These are phyloP conservation scores for Suillus luteus DNA, from an alignment of 768 basidiomycete species.

Conservation along the genomic window DNA sequence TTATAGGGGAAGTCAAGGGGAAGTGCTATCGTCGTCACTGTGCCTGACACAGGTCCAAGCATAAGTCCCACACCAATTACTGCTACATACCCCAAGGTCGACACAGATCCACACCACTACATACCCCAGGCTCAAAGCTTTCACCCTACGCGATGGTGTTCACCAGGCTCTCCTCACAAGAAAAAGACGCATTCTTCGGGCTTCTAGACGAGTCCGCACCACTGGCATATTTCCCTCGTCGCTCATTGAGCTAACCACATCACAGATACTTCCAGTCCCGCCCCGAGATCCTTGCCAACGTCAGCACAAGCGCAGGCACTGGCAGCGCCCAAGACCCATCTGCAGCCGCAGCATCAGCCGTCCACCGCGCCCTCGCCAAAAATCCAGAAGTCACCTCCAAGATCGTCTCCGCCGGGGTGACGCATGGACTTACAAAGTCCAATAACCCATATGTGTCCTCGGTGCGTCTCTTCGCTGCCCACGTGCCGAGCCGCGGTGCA, in stretches of 20 bases:
- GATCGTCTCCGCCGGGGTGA: constrained; percentile 44
- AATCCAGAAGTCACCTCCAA: constrained; percentile 44
- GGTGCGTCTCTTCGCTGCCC: constrained; percentile 29
- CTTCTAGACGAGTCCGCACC: constrained; percentile 71
- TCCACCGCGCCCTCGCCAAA: constrained; percentile 45
- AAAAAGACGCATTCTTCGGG: constrained; percentile 82
- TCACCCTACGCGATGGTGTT: constrained; percentile 60
- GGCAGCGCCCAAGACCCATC: constrained; percentile 15
- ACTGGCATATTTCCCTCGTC: background rate
- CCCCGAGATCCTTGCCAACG: constrained; percentile 57
- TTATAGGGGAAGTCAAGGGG: constrained; percentile 7
- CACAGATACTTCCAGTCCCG: constrained; percentile 73
- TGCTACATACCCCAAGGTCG: background rate
- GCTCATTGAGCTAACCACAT: background rate
- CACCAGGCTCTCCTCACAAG: constrained; percentile 59
- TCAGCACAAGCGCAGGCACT: background rate
- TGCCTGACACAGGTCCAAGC: background rate
- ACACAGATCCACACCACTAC: background rate
- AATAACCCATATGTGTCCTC: constrained; percentile 37
- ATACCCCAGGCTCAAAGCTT: background rate
- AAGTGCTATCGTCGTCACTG: background rate
- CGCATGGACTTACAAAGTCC: constrained; percentile 36
- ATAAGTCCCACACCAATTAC: background rate
- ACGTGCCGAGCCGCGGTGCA: background rate
- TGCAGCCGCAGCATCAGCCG: constrained; percentile 41